Percentiles rank a stretch among this genome's conserved stretches.
phyloP scores from a whole-genome alignment of 2,329 filamentous ascomycete genomes.

The Colletotrichum musicola region DNA sequence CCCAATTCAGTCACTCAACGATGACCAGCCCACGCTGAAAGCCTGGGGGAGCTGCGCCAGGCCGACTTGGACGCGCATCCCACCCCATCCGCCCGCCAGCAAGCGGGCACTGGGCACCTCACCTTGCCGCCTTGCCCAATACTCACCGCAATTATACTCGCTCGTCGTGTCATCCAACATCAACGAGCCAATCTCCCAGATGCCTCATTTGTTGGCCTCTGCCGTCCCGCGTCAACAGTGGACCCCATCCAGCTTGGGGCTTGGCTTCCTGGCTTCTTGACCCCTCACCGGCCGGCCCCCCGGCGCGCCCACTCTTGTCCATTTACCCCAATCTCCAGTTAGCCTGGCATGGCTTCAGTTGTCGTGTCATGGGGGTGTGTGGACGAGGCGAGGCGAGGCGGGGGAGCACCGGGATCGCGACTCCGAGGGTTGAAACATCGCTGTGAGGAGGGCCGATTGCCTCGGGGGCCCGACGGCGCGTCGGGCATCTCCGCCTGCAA shows the following conservation, averaged over 20 bases:
- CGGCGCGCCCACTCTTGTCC: neutral
- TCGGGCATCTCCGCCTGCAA: neutral
- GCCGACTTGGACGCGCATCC: conserved; percentile 1
- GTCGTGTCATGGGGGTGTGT: neutral
- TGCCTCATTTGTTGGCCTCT: neutral
- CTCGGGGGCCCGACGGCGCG: neutral
- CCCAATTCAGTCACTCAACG: neutral
- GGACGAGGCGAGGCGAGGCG: conserved; percentile 7
- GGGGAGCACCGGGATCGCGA: conserved; percentile 9
- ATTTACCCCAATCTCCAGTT: conserved; percentile 25
- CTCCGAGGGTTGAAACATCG: conserved; percentile 22
- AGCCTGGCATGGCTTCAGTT: conserved; percentile 12
- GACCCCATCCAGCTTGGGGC: neutral
- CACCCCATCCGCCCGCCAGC: neutral
- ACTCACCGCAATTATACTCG: conserved; percentile 29
- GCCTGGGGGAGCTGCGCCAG: neutral
- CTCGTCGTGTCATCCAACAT: neutral
- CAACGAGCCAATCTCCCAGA: neutral
- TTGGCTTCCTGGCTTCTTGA: neutral
- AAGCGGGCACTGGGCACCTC: neutral
- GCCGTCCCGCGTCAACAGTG: conserved; percentile 12
- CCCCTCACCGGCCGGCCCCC: conserved; percentile 15
- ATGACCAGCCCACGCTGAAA: too few species aligned
- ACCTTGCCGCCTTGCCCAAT: conserved; percentile 8
- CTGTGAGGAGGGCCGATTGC: conserved; percentile 17